Base-by-base conservation (phyloP, 768 basidiomycete species). In the Plicaturopsis crispa region DNA sequence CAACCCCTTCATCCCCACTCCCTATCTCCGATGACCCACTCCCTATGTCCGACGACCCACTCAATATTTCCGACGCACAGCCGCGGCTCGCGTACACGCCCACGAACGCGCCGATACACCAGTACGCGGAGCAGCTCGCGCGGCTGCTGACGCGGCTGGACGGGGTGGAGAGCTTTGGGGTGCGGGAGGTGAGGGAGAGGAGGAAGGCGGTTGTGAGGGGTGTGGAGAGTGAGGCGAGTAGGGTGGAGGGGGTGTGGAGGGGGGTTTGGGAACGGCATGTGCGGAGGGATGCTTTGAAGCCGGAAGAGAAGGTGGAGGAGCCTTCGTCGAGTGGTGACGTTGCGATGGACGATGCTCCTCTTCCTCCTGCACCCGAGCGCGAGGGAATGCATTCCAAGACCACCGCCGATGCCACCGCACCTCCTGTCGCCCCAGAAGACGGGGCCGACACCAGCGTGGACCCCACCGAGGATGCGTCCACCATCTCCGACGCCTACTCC, bases 101-200 rank as follows among this genome's bases (percentile, higher is more conserved):
- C 1, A 62, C 52, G 31, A 87, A 88, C 53, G 75, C 69, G 14
- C 55, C 71, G 0, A 56, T 86, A 16, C 78, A 80, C 55, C 66
- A 60, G 11, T 80, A 85, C 55, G 60, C 66, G n/a, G 75, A 86
- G 47, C 61, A 67, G 32, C 66, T 87, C 23, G 72, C 72, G 39
- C 73, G 72, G 28, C 57, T 88, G 10, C 64, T 88, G n/a, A 66
- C 72, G 33, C 67, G 67, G 45, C 71, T 88, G 8, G 85, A 88
- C 47, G 75, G 69, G 1, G 69, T 88, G 16, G 74, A 83, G 48
- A 81, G 76, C 46, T 70, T 67, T 46, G 84, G 84, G 0, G 67
- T 75, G 35, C 56, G 57, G 44, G 58, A 54, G 1, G 70, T 89
- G 5, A 59, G 84, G 33, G 59, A 61, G 21, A 55, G 48, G 42